Percentiles rank a stretch among this genome's conserved stretches.
Conservation (phyloP, 1,139 yeast species). For the Kurtzmaniella natalensis region DNA sequence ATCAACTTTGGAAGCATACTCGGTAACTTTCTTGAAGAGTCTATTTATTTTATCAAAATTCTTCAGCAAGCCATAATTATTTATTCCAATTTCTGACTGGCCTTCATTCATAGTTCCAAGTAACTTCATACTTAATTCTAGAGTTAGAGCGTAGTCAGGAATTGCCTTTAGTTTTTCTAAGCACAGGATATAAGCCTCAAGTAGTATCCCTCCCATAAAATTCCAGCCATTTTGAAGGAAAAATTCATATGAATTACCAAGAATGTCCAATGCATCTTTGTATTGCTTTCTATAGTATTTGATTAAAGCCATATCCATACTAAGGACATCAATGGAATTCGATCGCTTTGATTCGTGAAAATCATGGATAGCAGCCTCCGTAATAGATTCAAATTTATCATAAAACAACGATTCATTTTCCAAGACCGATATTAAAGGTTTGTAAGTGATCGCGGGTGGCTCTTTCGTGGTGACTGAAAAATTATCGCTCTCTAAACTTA, state of each 20-base stretch:
- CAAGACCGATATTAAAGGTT: constrained; percentile 14
- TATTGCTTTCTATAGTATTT: constrained; percentile 58
- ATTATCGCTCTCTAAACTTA: constrained; percentile 9
- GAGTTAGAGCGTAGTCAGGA: constrained; percentile 14
- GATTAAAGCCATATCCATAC: constrained; percentile 77
- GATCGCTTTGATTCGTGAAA: constrained; percentile 47
- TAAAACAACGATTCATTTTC: constrained; percentile 16
- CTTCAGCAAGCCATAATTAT: constrained; percentile 24
- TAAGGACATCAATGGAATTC: constrained; percentile 66
- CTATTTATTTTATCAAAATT: constrained; percentile 16
- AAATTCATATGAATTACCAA: constrained; percentile 65
- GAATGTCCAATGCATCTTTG: constrained; percentile 54
- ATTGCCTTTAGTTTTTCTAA: constrained; percentile 40
- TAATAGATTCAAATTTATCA: constrained; percentile 29
- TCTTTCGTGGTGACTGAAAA: constrained; percentile 3
- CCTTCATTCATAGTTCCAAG: constrained; percentile 25
- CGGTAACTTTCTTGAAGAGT: constrained; percentile 19
- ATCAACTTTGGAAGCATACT: constrained; percentile 16
- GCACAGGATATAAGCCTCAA: constrained; percentile 67
- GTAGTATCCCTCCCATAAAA: constrained; percentile 58
- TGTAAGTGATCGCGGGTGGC: constrained; percentile 10
- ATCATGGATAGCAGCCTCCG: constrained; percentile 41
- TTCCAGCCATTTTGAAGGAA: constrained; percentile 74
- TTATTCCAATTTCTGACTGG: constrained; percentile 22
- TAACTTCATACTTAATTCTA: constrained; percentile 31